phyloP scores from a whole-genome alignment of 257 asterid species.

The Oldenlandia corymbosa region DNA sequence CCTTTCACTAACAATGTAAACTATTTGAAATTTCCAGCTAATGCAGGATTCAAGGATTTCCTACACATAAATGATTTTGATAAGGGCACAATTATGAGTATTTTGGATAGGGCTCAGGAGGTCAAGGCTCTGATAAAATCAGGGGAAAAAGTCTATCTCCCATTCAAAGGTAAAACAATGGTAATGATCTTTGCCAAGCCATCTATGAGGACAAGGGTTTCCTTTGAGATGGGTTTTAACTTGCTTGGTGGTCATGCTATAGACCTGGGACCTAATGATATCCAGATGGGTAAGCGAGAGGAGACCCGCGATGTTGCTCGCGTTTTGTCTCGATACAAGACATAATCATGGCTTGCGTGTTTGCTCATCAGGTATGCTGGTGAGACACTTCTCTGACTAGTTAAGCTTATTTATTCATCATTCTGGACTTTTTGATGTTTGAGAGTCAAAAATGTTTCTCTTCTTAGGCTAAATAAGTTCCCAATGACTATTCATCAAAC shows the following conservation, averaged over 20 bases:
- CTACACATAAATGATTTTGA: slow-evolving; percentile 75
- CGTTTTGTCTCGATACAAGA: slow-evolving; percentile 91
- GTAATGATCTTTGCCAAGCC: slow-evolving; percentile 98
- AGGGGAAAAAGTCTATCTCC: slow-evolving; percentile 84
- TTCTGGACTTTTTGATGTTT: not conserved
- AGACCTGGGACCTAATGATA: slow-evolving; percentile 88
- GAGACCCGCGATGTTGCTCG: slow-evolving; percentile 98
- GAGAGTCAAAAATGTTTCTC: not conserved
- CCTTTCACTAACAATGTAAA: too few species aligned
- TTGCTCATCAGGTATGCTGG: slow-evolving; percentile 95
- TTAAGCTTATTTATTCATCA: not conserved
- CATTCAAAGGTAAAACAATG: slow-evolving; percentile 92
- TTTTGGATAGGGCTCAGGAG: slow-evolving; percentile 77
- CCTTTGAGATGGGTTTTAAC: slow-evolving; percentile 90
- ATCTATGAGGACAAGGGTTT: slow-evolving; percentile 96
- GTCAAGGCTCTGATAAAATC: slow-evolving; percentile 82
- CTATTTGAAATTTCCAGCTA: slow-evolving; percentile 39
- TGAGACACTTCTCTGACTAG: slow-evolving; percentile 21
- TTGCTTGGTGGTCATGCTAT: slow-evolving; percentile 97
- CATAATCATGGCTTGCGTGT: slow-evolving; percentile 95
- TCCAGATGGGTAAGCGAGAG: slow-evolving; percentile 98
- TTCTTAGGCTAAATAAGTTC: not conserved
- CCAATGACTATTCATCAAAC: not conserved
- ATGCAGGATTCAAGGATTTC: slow-evolving; percentile 71
- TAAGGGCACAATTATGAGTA: slow-evolving; percentile 65